Percentiles rank a stretch among this genome's conserved stretches.
phyloP scores from a whole-genome alignment of 2,329 filamentous ascomycete genomes.

The Fusarium fujikuroi region DNA sequence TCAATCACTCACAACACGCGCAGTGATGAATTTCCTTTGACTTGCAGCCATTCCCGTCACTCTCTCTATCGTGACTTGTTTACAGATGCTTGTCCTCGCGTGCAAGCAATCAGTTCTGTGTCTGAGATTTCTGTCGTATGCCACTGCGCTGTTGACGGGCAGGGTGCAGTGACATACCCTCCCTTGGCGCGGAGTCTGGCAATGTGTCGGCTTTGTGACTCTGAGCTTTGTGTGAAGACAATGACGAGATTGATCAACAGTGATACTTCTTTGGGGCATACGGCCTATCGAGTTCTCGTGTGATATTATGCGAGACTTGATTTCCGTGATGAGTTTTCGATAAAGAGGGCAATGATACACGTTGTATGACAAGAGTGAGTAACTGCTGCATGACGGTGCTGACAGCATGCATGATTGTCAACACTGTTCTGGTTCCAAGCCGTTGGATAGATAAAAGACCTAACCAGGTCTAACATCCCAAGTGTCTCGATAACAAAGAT shows the following conservation, averaged over 20 bases:
- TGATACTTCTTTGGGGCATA: neutral
- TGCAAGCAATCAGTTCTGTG: neutral
- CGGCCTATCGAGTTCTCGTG: fast-evolving
- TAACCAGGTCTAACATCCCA: neutral
- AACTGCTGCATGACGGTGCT: neutral
- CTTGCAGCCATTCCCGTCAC: neutral
- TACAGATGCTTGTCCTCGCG: neutral
- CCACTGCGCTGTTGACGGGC: neutral
- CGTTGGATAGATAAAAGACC: neutral
- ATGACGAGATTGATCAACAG: fast-evolving
- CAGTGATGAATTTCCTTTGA: neutral
- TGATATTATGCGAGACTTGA: fast-evolving
- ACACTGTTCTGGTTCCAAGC: too few relatives aligned
- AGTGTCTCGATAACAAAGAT: fast-evolving
- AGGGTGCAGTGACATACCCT: neutral
- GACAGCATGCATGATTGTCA: fast-evolving
- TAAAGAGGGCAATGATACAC: fast-evolving
- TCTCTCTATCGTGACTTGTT: neutral
- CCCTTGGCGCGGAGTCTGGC: fast-evolving
- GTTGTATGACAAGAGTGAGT: fast-evolving
- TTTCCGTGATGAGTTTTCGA: fast-evolving
- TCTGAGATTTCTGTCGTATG: neutral
- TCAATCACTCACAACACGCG: too few relatives aligned
- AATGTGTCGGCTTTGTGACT: fast-evolving
- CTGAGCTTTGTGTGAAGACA: fast-evolving